Percentiles rank a stretch among this genome's conserved stretches.
These are phyloP conservation scores for Plantago rigida DNA, from an alignment of 305 asterid species.

Conservation along the genomic window DNA sequence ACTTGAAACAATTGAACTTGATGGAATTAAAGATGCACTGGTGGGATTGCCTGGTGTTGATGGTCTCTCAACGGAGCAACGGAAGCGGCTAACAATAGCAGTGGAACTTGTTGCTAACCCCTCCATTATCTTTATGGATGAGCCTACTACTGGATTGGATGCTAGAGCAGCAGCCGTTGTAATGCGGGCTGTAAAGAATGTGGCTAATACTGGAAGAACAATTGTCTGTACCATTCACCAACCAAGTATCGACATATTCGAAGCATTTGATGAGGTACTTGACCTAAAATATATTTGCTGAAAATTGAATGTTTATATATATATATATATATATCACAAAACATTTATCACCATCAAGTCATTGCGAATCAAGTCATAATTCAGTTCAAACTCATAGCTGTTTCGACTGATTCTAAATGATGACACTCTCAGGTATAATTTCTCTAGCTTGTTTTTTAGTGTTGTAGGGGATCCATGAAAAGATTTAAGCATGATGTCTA, in stretches of 20 bases:
- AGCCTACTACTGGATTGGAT: slow-evolving; percentile 51
- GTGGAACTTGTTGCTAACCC: slow-evolving; percentile 49
- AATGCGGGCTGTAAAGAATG: slow-evolving; percentile 46
- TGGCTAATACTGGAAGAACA: slow-evolving; percentile 46
- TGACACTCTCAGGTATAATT: too few species aligned
- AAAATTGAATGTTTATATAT: too few species aligned
- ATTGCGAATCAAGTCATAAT: too few species aligned
- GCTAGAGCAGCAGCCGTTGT: slow-evolving; percentile 62
- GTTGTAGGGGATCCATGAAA: too few species aligned
- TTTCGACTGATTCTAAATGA: too few species aligned
- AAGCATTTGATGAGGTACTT: slow-evolving; percentile 49
- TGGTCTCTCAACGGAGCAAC: slow-evolving; percentile 48
- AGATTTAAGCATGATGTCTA: too few species aligned
- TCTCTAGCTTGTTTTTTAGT: too few species aligned
- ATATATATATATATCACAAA: too few species aligned
- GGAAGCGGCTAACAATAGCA: slow-evolving; percentile 51
- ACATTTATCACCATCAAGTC: too few species aligned
- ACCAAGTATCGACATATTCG: slow-evolving; percentile 55
- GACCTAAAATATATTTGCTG: too few species aligned
- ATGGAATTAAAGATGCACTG: slow-evolving; percentile 28
- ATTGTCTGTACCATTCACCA: slow-evolving; percentile 59
- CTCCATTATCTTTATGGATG: slow-evolving; percentile 52
- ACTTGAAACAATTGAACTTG: slow-evolving; percentile 44
- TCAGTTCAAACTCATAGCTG: too few species aligned
- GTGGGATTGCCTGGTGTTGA: slow-evolving; percentile 48